Conservation (phyloP, 495 filamentous ascomycete species). For the Schizothecium vesticola region DNA sequence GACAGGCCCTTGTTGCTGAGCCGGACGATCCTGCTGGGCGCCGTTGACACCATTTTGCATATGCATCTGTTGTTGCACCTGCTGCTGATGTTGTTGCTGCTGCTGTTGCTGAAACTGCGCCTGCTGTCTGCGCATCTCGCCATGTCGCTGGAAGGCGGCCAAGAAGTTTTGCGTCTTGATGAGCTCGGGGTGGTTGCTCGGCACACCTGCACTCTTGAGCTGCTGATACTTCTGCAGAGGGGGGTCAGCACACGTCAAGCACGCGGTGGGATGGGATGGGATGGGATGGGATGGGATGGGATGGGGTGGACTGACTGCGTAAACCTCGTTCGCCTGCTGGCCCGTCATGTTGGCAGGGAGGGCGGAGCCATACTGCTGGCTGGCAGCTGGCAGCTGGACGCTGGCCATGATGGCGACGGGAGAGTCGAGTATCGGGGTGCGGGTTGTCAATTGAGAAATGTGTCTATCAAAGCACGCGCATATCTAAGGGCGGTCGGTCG, state of each 20-base stretch:
- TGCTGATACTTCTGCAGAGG: slow-evolving; percentile 67
- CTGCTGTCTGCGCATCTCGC: slow-evolving; percentile 43
- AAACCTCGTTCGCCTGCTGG: slow-evolving; percentile 58
- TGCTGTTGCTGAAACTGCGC: slow-evolving; percentile 35
- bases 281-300: background rate
- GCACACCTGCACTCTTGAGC: slow-evolving; percentile 71
- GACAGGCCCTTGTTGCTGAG: slow-evolving; percentile 24
- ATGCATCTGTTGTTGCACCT: slow-evolving; percentile 36
- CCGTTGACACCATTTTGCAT: slow-evolving; percentile 43
- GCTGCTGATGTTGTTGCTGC: slow-evolving; percentile 37
- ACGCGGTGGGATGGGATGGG: background rate
- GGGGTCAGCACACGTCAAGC: slow-evolving; percentile 2
- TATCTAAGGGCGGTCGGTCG: slow-evolving; percentile 29
- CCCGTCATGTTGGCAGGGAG: slow-evolving; percentile 53
- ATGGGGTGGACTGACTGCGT: slow-evolving; percentile 42
- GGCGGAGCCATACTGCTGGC: slow-evolving; percentile 48
- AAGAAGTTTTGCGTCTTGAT: slow-evolving; percentile 67
- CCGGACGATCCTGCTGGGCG: slow-evolving; percentile 29
- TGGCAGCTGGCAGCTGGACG: slow-evolving; percentile 61
- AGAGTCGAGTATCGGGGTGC: slow-evolving; percentile 16
- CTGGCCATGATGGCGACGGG: slow-evolving; percentile 61
- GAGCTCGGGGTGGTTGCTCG: slow-evolving; percentile 72
- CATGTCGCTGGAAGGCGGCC: slow-evolving; percentile 58
- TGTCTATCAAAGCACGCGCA: slow-evolving; percentile 27
- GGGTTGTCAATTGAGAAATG: slow-evolving; percentile 18